Base-by-base conservation (phyloP, 345 rosid genomes). In the Euphorbia lathyris region DNA sequence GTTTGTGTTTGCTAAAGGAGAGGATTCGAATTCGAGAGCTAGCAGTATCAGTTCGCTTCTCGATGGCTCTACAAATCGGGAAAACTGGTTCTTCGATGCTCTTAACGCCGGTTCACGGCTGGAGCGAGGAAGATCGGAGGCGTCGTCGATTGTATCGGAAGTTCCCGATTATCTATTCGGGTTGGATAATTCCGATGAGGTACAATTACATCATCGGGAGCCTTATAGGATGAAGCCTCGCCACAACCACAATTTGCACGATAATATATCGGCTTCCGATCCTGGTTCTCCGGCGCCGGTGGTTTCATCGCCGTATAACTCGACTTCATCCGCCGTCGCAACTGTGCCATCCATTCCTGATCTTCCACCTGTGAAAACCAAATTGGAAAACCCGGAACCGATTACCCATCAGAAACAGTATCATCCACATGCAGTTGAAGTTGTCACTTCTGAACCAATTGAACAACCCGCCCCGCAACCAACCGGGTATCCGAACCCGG, bases 161-260 rank as follows among this genome's bases (percentile, higher is more conserved):
- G 88, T 87, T 3, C 98, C 97, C 20, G 97, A 94, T 79, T 94
- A 91, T 66, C 75, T 94, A 45, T 91, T 94, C 65, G 98, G 98
- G 63, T 66, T 90, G 80, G 97, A 94, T 42, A 83, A 69, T 63
- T 83, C 90, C 0, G 98, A 91, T 7, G 98, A 90, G 58, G 55
- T 72, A 16, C 84, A 77, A 51, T 68, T 72, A 19, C 84, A 77
- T 47, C 68, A 78, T 55, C 90, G 85, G 20, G 95, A 91, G 51
- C 80, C 81, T 30, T 45, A 45, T 16, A 89, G 80, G 69, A 50
- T 64, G 40, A 90, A 80, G 79, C 50, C 74, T 63, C 84, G 86
- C 19, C 59, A 51, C 2, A n/a, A 67, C 19, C 59, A 51, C 2
- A n/a, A 67, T 23, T 19, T 85, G 66, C 76, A 79, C 12, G 98